Evolutionary conservation across 2,329 filamentous ascomycete genomes (phyloP).

Genomic region (Huntiella decipiens): DNA sequence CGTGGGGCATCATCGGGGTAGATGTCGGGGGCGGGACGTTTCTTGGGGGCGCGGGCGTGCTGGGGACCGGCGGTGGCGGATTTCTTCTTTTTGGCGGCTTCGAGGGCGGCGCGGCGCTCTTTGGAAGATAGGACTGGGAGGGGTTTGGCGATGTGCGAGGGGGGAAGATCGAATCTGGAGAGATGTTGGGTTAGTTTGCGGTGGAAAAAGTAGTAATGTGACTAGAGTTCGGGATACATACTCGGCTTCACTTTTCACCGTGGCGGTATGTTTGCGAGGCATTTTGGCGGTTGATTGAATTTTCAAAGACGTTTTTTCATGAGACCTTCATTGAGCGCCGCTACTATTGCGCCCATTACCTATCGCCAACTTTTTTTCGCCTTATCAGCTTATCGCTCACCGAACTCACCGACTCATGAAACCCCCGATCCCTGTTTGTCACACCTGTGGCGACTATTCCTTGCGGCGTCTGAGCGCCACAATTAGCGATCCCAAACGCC

Average conservation of each 20-base stretch:
- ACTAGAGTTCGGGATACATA: conserved; percentile 18
- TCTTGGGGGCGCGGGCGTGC: conserved; percentile 16
- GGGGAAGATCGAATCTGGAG: conserved; percentile 8
- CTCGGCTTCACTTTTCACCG: conserved; percentile 32
- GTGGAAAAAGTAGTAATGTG: background rate
- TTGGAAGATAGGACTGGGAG: conserved; percentile 8
- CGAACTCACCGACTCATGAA: background rate
- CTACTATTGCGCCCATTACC: too few species aligned
- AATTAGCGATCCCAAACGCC: too few species aligned
- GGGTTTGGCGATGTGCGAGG: conserved; percentile 3
- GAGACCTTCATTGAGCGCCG: background rate
- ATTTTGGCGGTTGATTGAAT: conserved; percentile 26
- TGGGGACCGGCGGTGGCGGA: conserved; percentile 19
- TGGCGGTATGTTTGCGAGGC: conserved; percentile 78
- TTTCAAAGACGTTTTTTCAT: conserved; percentile 4
- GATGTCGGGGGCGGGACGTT: conserved; percentile 17
- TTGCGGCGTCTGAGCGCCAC: too few species aligned
- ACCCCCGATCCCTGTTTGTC: too few species aligned
- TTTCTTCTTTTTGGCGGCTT: conserved; percentile 16
- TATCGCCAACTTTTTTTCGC: background rate
- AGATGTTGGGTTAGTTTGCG: background rate
- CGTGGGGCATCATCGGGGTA: conserved; percentile 68
- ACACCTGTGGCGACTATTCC: too few species aligned
- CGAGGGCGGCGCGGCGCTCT: conserved; percentile 10
- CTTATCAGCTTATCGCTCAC: conserved; percentile 3